These are phyloP conservation scores for Wickerhamomyces alni DNA, from an alignment of 805 yeast genomes.

Conservation along the genomic window DNA sequence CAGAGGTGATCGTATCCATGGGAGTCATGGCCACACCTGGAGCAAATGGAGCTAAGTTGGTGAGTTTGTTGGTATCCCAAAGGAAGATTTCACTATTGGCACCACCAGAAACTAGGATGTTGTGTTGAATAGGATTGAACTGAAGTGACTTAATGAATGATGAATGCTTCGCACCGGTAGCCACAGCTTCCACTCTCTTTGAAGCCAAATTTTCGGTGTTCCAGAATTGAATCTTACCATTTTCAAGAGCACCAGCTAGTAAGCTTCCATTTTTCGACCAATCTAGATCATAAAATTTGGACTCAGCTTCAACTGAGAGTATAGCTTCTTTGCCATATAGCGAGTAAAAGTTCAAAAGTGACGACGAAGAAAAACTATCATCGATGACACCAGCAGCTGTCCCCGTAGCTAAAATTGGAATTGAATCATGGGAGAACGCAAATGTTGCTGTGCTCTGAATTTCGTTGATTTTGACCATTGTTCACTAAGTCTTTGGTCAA, in stretches of 20 bases:
- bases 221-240: conserved; percentile 77
- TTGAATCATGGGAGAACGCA: conserved; percentile 81
- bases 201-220: conserved; percentile 47
- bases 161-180: conserved; percentile 52
- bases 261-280: conserved; percentile 67
- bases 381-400: conserved; percentile 96
- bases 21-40: conserved; percentile 83
- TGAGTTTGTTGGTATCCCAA: conserved; percentile 75
- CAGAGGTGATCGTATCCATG: conserved; percentile 69
- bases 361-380: conserved; percentile 72
- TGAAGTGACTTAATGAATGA: conserved; percentile 67
- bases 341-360: conserved; percentile 78
- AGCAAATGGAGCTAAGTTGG: conserved; percentile 39
- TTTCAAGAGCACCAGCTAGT: conserved; percentile 88
- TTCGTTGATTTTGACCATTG: conserved; percentile 77
- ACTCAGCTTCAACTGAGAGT: conserved; percentile 41
- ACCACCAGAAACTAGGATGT: conserved; percentile 81
- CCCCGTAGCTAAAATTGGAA: conserved; percentile 82
- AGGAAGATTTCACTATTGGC: conserved; percentile 81
- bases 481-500: too few relatives aligned
- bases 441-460: conserved; percentile 85
- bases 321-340: conserved; percentile 37
- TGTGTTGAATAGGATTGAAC: conserved; percentile 69
- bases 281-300: conserved; percentile 72
- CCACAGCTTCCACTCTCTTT: conserved; percentile 43